Conservation (phyloP, 345 rosid species). For the Rhodomyrtus tomentosa region DNA sequence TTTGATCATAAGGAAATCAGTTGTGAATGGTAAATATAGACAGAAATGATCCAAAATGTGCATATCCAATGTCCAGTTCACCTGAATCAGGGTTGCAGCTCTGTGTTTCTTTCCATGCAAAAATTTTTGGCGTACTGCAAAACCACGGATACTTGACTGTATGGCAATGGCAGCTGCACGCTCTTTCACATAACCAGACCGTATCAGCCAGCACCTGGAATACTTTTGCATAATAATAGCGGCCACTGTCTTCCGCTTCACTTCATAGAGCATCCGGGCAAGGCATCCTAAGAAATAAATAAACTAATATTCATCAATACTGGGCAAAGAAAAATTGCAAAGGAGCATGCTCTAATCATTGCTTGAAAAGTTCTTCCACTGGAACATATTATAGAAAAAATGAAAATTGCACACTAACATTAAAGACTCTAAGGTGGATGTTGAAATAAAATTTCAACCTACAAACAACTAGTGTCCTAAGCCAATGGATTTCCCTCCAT, state of each 20-base stretch:
- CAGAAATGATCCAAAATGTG: not conserved
- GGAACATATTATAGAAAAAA: not conserved
- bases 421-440: not conserved
- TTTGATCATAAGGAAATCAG: not conserved
- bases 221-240: slow-evolving; percentile 59
- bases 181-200: slow-evolving; percentile 36
- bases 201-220: slow-evolving; percentile 49
- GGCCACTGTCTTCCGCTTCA: slow-evolving; percentile 57
- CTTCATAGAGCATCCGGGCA: slow-evolving; percentile 45
- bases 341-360: not conserved
- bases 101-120: slow-evolving; percentile 41
- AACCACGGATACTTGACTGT: slow-evolving; percentile 63
- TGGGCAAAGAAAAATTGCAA: not conserved
- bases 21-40: not conserved
- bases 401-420: not conserved
- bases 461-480: not conserved
- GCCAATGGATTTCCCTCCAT: not conserved
- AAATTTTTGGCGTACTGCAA: slow-evolving; percentile 47
- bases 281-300: slow-evolving; percentile 54
- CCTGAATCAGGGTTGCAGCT: slow-evolving; percentile 82
- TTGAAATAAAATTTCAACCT: not conserved
- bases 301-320: not conserved
- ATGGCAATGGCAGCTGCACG: slow-evolving; percentile 40
- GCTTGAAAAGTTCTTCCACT: not conserved
- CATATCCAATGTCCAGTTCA: slow-evolving; percentile 3